A percentile compares a stretch with the other conserved stretches of the same genome.
Conservation (phyloP, 1,139 yeast genomes). For the Debaryomycetaceae sp. region DNA sequence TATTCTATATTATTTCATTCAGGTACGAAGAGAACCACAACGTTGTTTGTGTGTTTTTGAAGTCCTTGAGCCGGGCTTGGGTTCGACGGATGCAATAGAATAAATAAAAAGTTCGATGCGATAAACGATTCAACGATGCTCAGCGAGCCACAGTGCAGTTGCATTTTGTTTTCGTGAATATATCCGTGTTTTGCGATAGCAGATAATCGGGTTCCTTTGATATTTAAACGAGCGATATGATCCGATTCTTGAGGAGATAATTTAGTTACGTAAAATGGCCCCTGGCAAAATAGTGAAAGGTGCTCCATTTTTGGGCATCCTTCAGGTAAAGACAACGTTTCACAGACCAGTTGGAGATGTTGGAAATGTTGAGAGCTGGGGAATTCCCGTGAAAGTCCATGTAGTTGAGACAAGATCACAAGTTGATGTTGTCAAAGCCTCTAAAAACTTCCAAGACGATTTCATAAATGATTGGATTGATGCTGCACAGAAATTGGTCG, state of each 20-base stretch:
- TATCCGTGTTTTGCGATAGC: not conserved
- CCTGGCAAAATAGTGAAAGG: not conserved
- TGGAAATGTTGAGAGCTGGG: constrained; percentile 16
- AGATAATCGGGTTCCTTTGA: not conserved
- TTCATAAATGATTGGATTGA: constrained; percentile 14
- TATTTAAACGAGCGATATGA: too few relatives aligned
- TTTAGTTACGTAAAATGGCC: not conserved
- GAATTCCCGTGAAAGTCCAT: constrained; percentile 15
- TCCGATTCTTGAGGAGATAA: too few relatives aligned
- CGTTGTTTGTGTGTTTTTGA: too few relatives aligned
- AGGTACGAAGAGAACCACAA: too few relatives aligned
- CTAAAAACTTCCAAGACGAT: constrained; percentile 10
- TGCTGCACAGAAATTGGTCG: constrained; percentile 6
- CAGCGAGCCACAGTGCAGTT: constrained; percentile 1
- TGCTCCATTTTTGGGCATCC: constrained; percentile 9
- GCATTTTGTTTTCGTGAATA: not conserved
- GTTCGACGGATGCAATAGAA: too few relatives aligned
- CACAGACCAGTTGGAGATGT: constrained; percentile 26
- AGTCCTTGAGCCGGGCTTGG: too few relatives aligned
- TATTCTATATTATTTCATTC: too few relatives aligned
- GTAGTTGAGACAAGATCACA: constrained; percentile 14
- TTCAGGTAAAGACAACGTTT: constrained; percentile 10
- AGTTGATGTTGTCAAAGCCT: constrained; percentile 12
- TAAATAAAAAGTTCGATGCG: too few relatives aligned
- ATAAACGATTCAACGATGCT: not conserved